Evolutionary conservation across 805 yeast species (phyloP), one percentile per base, ranked within the genome.

Genomic region (Candida qinlingensis): DNA sequence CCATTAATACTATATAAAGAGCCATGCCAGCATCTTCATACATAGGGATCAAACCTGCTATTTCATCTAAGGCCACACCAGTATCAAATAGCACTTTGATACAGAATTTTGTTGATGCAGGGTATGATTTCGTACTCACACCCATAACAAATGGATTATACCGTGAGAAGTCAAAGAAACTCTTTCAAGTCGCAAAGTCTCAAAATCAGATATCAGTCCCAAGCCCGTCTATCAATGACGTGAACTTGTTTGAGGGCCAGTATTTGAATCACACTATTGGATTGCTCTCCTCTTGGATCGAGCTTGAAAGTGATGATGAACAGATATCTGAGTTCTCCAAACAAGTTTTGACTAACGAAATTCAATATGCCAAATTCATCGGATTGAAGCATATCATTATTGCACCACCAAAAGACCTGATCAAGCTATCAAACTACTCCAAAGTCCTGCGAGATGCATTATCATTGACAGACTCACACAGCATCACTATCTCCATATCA

Each of bases 281-380:
- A 0, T 56, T 83, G 31, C 62, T 83, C 3, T 76, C 88, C 0
- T 79, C 85, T 3, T 84, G 89, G 88, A 68, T 82, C n/a, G 88
- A 83, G 56, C 63, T 83, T 38, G 88, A 83, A 53, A 74, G 81
- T 31, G 65, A 67, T 8, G 79, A 81, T 59, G 61, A 65, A 0
- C 52, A 70, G 6, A 68, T 78, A 4, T 76, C 83, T 31, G 77
- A 73, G 51, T 68, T 82, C 44, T 79, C 85, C 6, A 65, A 66
- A 35, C 82, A 82, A 55, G 85, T 82, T 1, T 59, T 83, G n/a
- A 50, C 63, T 29, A 77, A 80, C 54, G 88, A 84, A 61, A 64
- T 82, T 37, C 68, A 73, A 13, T 80, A 80, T 56, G 85, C 87
- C 3, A 66, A 70, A 39, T 81, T 74, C 58, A 70, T 83, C 33